Evolutionary conservation across 169 alveolate species (phyloP).

Genomic region (Pseudocohnilembus persalinus): DNA sequence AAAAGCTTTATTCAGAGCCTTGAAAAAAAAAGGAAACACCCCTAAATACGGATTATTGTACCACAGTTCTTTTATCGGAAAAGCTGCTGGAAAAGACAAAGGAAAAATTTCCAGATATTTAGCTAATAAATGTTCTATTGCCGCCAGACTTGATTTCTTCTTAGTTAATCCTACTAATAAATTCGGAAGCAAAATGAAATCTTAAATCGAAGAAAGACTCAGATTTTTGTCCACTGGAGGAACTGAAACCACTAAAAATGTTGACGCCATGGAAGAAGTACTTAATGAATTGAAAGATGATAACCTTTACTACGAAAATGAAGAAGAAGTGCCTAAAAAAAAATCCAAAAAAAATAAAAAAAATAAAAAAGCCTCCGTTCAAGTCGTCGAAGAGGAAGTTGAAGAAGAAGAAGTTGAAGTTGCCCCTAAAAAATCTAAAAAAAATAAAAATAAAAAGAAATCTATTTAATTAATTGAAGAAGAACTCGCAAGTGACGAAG

Average conservation of each 20-base stretch:
- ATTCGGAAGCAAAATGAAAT: conserved; percentile 94
- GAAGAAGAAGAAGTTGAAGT: conserved; percentile 47
- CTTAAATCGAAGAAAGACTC: conserved; percentile 95
- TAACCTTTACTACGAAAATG: conserved; percentile 46
- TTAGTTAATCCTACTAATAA: conserved; percentile 62
- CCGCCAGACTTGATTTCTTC: conserved; percentile 94
- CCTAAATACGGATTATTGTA: conserved; percentile 99
- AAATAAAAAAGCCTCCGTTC: conserved; percentile 42
- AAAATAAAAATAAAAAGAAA: conserved; percentile 21
- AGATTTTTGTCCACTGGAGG: conserved; percentile 89
- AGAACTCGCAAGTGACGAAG: conserved; percentile 9
- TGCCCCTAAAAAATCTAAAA: conserved; percentile 22
- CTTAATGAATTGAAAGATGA: conserved; percentile 65
- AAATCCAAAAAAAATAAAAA: conserved; percentile 55
- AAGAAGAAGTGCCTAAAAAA: conserved; percentile 46
- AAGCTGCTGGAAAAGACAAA: conserved; percentile 94
- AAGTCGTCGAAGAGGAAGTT: conserved; percentile 31
- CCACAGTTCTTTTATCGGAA: conserved; percentile 96
- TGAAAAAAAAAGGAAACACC: conserved; percentile 96
- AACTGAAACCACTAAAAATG: conserved; percentile 62
- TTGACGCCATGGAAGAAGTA: conserved; percentile 59
- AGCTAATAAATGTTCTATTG: conserved; percentile 98
- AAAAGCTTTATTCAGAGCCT: conserved; percentile 97
- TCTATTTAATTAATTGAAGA: conserved; percentile 10
- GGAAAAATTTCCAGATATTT: conserved; percentile 96